Evolutionary conservation across 805 yeast species (phyloP).

Genomic region (Nakazawaea sp.): DNA sequence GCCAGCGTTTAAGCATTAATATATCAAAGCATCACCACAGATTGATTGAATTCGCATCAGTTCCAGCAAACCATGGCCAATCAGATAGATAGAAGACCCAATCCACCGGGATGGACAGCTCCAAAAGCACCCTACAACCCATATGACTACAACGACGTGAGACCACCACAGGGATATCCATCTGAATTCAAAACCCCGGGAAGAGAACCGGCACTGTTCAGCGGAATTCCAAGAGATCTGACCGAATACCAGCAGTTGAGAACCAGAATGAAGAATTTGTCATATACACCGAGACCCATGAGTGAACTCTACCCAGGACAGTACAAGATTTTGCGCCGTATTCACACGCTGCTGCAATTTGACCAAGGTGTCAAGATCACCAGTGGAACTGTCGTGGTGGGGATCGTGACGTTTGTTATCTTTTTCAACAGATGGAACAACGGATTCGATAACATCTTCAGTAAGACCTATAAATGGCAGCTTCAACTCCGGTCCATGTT

Average conservation of each 20-base stretch:
- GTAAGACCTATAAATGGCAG: slow-evolving; percentile 58
- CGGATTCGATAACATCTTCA: slow-evolving; percentile 68
- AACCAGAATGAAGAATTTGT: slow-evolving; percentile 65
- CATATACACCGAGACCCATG: slow-evolving; percentile 73
- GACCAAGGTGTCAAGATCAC: slow-evolving; percentile 55
- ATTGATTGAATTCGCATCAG: too few relatives aligned
- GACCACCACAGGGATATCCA: slow-evolving; percentile 85
- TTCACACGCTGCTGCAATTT: slow-evolving; percentile 45
- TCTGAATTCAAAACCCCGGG: slow-evolving; percentile 72
- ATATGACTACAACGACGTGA: slow-evolving; percentile 65
- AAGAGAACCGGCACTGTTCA: slow-evolving; percentile 36
- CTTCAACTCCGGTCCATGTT: slow-evolving; percentile 47
- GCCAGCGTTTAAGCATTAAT: too few relatives aligned
- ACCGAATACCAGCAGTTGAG: slow-evolving; percentile 62
- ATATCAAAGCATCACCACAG: too few relatives aligned
- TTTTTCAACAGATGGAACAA: slow-evolving; percentile 85
- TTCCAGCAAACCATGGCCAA: too few relatives aligned
- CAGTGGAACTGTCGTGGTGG: slow-evolving; percentile 41
- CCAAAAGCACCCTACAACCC: slow-evolving; percentile 86
- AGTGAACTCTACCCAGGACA: slow-evolving; percentile 75
- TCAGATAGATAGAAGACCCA: slow-evolving; percentile 49
- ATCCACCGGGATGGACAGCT: slow-evolving; percentile 74
- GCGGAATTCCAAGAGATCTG: slow-evolving; percentile 52
- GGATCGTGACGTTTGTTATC: slow-evolving; percentile 49
- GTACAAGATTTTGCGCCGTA: slow-evolving; percentile 59